phyloP scores from a whole-genome alignment of 805 yeast species.

The Kodamaea jinghongensis region DNA sequence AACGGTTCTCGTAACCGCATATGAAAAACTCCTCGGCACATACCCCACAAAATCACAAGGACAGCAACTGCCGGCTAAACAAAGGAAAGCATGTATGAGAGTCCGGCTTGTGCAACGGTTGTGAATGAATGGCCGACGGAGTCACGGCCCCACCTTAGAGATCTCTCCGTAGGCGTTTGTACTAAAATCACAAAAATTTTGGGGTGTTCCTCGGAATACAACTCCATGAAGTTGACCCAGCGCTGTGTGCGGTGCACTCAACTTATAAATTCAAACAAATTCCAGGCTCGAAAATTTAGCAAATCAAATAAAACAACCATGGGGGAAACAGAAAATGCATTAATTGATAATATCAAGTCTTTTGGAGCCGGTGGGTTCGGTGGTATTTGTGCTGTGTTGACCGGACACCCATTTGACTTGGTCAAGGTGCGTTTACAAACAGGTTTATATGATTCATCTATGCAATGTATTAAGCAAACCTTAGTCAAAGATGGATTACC shows the following conservation, averaged over 20 bases:
- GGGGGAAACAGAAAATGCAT: conserved; percentile 46
- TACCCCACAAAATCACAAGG: too few species aligned
- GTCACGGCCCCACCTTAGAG: too few species aligned
- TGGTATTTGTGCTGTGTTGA: conserved; percentile 86
- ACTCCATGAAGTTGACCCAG: too few species aligned
- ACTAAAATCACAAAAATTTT: too few species aligned
- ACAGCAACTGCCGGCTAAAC: too few species aligned
- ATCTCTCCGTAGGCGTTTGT: too few species aligned
- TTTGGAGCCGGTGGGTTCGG: conserved; percentile 94
- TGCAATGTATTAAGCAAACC: conserved; percentile 68
- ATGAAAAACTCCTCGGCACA: too few species aligned
- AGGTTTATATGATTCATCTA: conserved; percentile 61
- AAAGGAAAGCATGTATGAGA: too few species aligned
- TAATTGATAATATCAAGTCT: conserved; percentile 79
- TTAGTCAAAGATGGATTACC: conserved; percentile 67
- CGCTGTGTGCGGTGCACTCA: not conserved
- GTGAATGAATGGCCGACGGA: too few species aligned
- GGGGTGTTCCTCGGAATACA: too few species aligned
- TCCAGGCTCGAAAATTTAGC: conserved; percentile 4
- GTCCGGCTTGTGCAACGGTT: too few species aligned
- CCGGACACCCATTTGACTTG: conserved; percentile 96
- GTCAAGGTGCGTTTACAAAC: conserved; percentile 91
- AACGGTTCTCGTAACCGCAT: too few species aligned
- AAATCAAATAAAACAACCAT: conserved; percentile 15
- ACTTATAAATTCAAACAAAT: conserved; percentile 4